These are phyloP conservation scores for Madurella mycetomatis DNA, from an alignment of 2,329 filamentous ascomycete species.

Conservation along the genomic window DNA sequence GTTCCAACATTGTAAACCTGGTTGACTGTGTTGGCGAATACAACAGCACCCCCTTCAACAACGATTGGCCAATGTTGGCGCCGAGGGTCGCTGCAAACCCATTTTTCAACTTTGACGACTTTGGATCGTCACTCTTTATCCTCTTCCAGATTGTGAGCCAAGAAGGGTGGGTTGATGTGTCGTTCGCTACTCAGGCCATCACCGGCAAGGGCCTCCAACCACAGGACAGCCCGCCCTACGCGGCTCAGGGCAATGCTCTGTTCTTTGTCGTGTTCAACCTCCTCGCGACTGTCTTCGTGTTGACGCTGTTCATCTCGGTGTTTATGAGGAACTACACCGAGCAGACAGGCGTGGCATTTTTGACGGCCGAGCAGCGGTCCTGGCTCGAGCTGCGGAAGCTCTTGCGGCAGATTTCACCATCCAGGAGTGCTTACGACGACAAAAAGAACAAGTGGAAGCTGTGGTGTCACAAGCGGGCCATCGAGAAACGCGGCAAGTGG, in stretches of 20 bases:
- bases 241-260: constrained; percentile 75
- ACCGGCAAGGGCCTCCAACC: constrained; percentile 74
- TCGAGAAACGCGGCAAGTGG: constrained; percentile 92
- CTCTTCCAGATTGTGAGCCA: constrained; percentile 98
- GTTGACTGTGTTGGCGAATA: constrained; percentile 82
- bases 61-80: constrained; percentile 72
- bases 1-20: constrained; percentile 53
- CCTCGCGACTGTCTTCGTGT: constrained; percentile 89
- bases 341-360: constrained; percentile 91
- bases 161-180: constrained; percentile 96
- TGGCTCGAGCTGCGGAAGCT: constrained; percentile 95
- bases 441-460: constrained; percentile 74
- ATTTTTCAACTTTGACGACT: constrained; percentile 91
- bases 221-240: constrained; percentile 46
- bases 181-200: constrained; percentile 77
- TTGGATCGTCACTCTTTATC: constrained; percentile 88
- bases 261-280: constrained; percentile 98
- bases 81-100: constrained; percentile 77
- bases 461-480: constrained; percentile 92
- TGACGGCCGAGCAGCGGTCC: constrained; percentile 92
- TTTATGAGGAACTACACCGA: constrained; percentile 99
- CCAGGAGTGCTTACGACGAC: constrained; percentile 81
- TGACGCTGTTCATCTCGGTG: constrained; percentile 96
- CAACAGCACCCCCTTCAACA: constrained; percentile 65
- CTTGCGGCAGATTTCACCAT: constrained; percentile 86